Base-by-base conservation (phyloP, 768 basidiomycete species). In the Psilocybe cubensis region DNA sequence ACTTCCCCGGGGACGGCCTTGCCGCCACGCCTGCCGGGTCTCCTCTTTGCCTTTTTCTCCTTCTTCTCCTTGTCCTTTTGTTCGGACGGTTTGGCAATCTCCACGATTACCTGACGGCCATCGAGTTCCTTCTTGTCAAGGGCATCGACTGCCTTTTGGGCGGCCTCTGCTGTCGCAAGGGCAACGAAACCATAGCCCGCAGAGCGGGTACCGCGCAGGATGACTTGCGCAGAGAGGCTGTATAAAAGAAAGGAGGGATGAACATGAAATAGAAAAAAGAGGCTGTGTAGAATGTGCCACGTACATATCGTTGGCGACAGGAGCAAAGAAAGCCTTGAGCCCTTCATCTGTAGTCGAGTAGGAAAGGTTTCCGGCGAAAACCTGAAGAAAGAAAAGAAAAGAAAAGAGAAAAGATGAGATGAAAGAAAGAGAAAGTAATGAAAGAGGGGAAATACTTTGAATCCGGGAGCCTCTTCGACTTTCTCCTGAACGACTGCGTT, bases 281-380 rank as follows among this genome's bases (percentile, higher is more conserved):
- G 75, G 79, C 78, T 77, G 77, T 80, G 79, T 73, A 70, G 60
- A 48, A 20, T 18, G 6, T 72, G 75, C 68, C 69, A 85, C 89
- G 70, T 81, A 96, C 94, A 96, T 88, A 76, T 93, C 92, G 80
- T 78, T 84, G 75, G 84, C 81, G 71, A 93, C 88, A 72, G 90
- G 89, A 75, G 83, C 89, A 83, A 96, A 96, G 83, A 96, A 90
- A 75, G 91, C 79, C 88, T 86, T 91, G 79, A 96, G 89, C 86
- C 91, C 91, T 78, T 93, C 90, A 83, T 94, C 92, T 82, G 90
- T 92, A 66, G 92, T 94, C 71, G 87, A 81, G 77, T 95, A 96
- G 80, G 92, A 86, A 82, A 96, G 93, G 79, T 96, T 96, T 68
- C 94, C 94, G 71, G 88, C 92, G 75, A 96, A 96, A 80, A 94